Evolutionary conservation across 176 grass and related monocot species (phyloP), one percentile per base, ranked within the genome.

Genomic region (Triticum urartu): DNA sequence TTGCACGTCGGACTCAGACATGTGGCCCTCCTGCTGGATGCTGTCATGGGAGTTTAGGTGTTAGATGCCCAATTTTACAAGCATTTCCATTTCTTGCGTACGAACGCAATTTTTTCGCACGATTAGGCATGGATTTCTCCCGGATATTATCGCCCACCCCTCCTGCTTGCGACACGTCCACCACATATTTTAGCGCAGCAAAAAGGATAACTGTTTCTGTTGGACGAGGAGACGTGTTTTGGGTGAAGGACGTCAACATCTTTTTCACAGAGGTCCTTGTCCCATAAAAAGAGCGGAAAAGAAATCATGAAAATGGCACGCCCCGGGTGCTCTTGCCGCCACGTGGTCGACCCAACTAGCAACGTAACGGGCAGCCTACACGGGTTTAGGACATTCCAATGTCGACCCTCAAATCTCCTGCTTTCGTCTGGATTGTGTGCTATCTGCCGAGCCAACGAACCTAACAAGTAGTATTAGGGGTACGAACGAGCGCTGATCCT

Each of bases 291-390:
- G 20, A 15, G 30, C 40, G 18, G 64, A 61, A 89, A 72, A 34
- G 52, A 78, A 78, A 82, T 68, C 38, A 0, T 6, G 64, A 90
- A 82, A 87, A 73, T 79, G 84, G 64, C 84, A 42, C 72, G n/a
- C 7, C 71, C 35, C 54, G 9, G 13, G 34, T 40, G 4, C 36
- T 25, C 32, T 13, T 0, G 24, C 39, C 0, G 89, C 79, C 84
- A 83, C 40, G 79, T 73, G 74, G 42, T 56, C 15, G 3, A 11
- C n/a, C 36, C 21, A 4, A 11, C 38, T 43, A 43, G 40, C 40
- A 3, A 43, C 40, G 9, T 43, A 43, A 43, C 9, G 40, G 40
- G 40, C 40, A 43, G 40, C 39, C 10, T 39, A 9, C 38, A 39
- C 8, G 40, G 40, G 28, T 30, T 30, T 30, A 30, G 9, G 9